Base-by-base conservation (phyloP, 345 rosid genomes). In the Leavenworthia alabamica region DNA sequence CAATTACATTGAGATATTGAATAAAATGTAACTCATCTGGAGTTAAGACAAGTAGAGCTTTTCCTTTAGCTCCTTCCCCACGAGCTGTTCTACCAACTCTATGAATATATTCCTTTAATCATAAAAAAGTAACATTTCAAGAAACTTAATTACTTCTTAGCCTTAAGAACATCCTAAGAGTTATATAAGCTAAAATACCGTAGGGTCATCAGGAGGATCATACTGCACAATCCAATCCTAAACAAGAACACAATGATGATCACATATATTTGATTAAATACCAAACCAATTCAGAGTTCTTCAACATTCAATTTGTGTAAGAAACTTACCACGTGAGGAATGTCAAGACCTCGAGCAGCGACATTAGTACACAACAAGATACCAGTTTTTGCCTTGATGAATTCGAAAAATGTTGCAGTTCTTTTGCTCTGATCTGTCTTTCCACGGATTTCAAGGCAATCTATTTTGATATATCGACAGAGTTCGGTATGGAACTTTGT, bases 61-160 rank as follows among this genome's bases (percentile, higher is more conserved):
- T 89, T 43, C 99, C 99, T 72, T 79, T 82, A 56, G 82, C 89
- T 60, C 94, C 99, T 83, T 93, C 97, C 11, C 99, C 99, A 73
- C 97, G 97, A 28, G 99, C 97, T 64, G 97, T 93, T 70, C 96
- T 86, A 71, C 99, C 99, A 56, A 93, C 99, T 78, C 99, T 80
- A 70, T 93, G 99, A 62, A 93, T 84, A 72, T 93, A 93, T 71
- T 89, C 97, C 97, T 93, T n/a, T 78, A 57, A 78, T 57, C 62
- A 33, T n/a, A n/a, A n/a, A 12, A 43, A 52, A 22, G 35, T 29
- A 26, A 33, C n/a, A n/a, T n/a, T n/a, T n/a, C n/a, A n/a, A 28
- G 40, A 2, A n/a, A 32, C 31, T 2, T 19, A 56, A 32, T 50
- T 53, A n/a, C 32, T 32, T 33, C n/a, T 33, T 23, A 20, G 0